Percentiles rank a stretch among this genome's conserved stretches.
These are phyloP conservation scores for Aspergillus sp. DNA, from an alignment of 2,329 filamentous ascomycete genomes.

Conservation along the genomic window DNA sequence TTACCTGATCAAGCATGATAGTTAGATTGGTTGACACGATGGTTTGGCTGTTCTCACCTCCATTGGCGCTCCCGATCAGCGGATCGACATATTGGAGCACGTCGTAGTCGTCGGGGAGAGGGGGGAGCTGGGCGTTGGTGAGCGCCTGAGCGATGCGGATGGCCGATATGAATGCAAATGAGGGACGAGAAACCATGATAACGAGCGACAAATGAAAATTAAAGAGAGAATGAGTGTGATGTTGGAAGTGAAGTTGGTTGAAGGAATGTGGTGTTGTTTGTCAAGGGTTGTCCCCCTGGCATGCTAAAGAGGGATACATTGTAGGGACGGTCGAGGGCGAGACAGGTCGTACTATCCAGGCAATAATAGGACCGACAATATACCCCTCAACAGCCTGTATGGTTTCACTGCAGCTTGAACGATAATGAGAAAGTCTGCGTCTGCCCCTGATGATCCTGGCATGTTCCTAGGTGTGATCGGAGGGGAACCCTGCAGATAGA, in stretches of 20 bases:
- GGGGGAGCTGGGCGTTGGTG: constrained; percentile 9
- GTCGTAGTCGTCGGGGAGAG: constrained; percentile 31
- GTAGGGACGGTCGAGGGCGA: neutral
- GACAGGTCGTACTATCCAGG: no score
- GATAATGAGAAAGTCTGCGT: neutral
- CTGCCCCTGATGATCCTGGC: neutral
- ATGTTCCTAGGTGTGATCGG: neutral
- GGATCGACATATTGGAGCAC: constrained; percentile 48
- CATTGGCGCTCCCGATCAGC: constrained; percentile 54
- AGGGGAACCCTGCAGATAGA: neutral
- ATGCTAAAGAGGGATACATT: constrained; percentile 3
- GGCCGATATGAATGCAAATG: constrained; percentile 4
- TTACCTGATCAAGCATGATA: constrained; percentile 41
- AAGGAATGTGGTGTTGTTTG: constrained; percentile 1
- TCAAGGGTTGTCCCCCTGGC: neutral
- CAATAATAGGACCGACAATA: no score
- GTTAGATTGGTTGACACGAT: neutral
- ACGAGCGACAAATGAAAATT: neutral
- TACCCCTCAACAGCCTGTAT: no score
- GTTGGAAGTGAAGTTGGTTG: neutral
- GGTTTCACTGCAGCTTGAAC: no score
- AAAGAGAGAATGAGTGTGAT: neutral
- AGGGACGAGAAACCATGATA: constrained; percentile 5
- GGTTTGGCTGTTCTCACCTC: constrained; percentile 27
- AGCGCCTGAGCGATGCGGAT: constrained; percentile 11